Conservation (phyloP, 1,139 yeast genomes). For the Pichia kudriavzevii region DNA sequence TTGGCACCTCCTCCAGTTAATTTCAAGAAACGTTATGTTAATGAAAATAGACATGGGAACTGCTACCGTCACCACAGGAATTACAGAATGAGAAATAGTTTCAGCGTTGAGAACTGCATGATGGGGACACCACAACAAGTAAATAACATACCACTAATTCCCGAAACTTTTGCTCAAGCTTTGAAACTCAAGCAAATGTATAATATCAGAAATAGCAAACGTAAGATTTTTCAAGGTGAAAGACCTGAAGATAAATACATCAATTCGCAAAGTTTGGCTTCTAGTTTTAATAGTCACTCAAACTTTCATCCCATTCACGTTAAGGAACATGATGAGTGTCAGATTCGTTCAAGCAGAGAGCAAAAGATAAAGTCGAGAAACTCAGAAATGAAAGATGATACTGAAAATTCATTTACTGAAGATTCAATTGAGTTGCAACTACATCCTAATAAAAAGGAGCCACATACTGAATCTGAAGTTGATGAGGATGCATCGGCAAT, state of each 20-base stretch:
- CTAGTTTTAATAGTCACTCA: not conserved
- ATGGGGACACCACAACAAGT: too few species aligned
- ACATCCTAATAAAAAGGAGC: slow-evolving; percentile 11
- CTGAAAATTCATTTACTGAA: not conserved
- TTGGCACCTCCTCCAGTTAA: slow-evolving; percentile 75
- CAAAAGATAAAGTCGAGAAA: too few species aligned
- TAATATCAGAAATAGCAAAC: not conserved
- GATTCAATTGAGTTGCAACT: not conserved
- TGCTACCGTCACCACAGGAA: slow-evolving; percentile 1
- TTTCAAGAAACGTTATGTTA: slow-evolving; percentile 30
- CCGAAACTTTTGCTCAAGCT: slow-evolving; percentile 11
- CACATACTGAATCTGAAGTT: slow-evolving; percentile 2
- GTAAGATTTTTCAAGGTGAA: not conserved
- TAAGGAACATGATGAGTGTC: too few species aligned
- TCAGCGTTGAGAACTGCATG: too few species aligned
- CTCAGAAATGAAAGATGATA: too few species aligned
- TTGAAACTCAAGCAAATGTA: slow-evolving; percentile 8
- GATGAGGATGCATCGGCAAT: slow-evolving; percentile 18
- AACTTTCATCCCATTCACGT: not conserved
- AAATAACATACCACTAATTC: too few species aligned
- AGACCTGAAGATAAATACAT: not conserved
- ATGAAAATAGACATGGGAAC: slow-evolving; percentile 1
- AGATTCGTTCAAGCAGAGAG: not conserved
- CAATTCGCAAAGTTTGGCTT: not conserved
- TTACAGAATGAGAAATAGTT: too few species aligned